Evolutionary conservation across 352 stramenopile genomes (phyloP).

Genomic region (Globisporangium rhizosaccharum): DNA sequence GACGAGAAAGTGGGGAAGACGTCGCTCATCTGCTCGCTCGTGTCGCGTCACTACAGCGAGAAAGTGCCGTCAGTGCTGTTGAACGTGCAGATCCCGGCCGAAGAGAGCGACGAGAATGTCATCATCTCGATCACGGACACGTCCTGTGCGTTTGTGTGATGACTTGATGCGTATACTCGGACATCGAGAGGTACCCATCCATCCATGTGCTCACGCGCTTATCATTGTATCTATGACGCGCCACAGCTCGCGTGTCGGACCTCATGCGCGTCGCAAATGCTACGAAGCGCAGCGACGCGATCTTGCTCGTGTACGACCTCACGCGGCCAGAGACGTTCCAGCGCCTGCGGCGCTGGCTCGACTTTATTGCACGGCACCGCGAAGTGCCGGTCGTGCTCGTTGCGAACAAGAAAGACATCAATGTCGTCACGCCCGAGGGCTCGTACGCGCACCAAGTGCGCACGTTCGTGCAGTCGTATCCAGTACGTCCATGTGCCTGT

Average conservation of each 20-base stretch:
- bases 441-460: slow-evolving; percentile 69
- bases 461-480: slow-evolving; percentile 66
- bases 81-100: slow-evolving; percentile 84
- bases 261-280: slow-evolving; percentile 82
- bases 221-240: neutral
- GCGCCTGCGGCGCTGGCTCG: slow-evolving; percentile 74
- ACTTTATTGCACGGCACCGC: slow-evolving; percentile 84
- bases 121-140: slow-evolving; percentile 89
- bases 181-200: neutral
- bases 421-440: slow-evolving; percentile 50
- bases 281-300: slow-evolving; percentile 79
- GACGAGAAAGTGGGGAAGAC: slow-evolving; percentile 90
- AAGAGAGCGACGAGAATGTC: slow-evolving; percentile 88
- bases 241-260: slow-evolving; percentile 62
- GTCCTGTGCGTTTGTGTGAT: slow-evolving; percentile 39
- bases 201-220: neutral
- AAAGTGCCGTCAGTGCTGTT: slow-evolving; percentile 83
- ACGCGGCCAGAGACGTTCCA: slow-evolving; percentile 84
- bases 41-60: slow-evolving; percentile 86
- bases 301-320: slow-evolving; percentile 84
- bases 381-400: slow-evolving; percentile 86
- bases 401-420: slow-evolving; percentile 87
- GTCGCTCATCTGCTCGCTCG: slow-evolving; percentile 88
- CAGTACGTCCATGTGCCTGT: slow-evolving; percentile 23
- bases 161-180: neutral